phyloP scores from a whole-genome alignment of 2,329 filamentous ascomycete species.

The Xenosphaeropsis pyriputrescens region DNA sequence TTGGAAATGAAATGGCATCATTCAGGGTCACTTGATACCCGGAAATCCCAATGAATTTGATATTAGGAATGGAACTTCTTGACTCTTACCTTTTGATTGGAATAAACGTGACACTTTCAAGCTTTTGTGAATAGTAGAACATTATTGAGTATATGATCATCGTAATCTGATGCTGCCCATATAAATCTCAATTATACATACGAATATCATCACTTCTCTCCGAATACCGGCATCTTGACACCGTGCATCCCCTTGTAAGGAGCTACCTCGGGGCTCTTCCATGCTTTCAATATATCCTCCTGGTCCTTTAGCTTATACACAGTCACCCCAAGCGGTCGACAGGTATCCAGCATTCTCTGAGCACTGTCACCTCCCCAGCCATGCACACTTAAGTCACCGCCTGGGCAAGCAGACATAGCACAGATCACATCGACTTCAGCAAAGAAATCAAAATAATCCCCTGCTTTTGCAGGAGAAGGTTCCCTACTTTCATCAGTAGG shows the following conservation, averaged over 20 bases:
- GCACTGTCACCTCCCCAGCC: conserved; percentile 58
- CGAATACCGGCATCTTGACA: background rate
- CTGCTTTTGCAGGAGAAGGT: conserved; percentile 26
- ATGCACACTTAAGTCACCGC: conserved; percentile 71
- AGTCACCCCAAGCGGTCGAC: conserved; percentile 60
- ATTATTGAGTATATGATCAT: too few species aligned
- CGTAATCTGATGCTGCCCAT: too few species aligned
- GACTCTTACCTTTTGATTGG: too few species aligned
- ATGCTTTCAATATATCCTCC: background rate
- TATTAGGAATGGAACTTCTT: too few species aligned
- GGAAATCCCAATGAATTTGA: too few species aligned
- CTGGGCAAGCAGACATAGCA: conserved; percentile 57
- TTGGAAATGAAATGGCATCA: too few species aligned
- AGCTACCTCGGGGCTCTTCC: background rate
- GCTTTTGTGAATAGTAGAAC: too few species aligned
- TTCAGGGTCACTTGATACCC: too few species aligned
- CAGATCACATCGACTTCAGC: conserved; percentile 59
- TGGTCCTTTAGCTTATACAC: conserved; percentile 48
- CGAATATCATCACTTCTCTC: background rate
- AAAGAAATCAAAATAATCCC: conserved; percentile 52
- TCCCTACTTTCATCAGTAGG: conserved; percentile 14
- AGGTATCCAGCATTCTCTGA: conserved; percentile 54
- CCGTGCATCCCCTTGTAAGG: background rate
- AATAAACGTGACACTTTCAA: too few species aligned
- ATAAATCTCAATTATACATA: too few species aligned